Base-by-base conservation (phyloP, 163 green algal genomes). In the Scenedesmus sp. region DNA sequence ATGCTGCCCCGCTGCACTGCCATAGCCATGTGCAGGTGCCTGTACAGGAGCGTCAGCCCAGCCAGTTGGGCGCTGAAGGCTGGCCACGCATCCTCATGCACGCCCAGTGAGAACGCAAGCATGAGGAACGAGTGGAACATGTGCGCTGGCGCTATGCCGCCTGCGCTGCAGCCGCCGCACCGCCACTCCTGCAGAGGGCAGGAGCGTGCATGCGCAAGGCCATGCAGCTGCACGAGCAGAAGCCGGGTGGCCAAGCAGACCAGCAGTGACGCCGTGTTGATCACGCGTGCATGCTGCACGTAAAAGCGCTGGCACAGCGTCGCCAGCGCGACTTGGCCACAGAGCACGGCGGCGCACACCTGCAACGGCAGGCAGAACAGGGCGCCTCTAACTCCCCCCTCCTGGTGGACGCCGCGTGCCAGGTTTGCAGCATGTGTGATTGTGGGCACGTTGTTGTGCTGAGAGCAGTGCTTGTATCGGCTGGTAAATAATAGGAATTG, bases 11-110 rank as follows among this genome's bases (percentile, higher is more conserved):
- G 26, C 43, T n/a, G 26, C 18, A 49, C n/a, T n/a, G 80, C 44
- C 80, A 85, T 70, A 4, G 7, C 59, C 30, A 85, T 26, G 12
- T 85, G 80, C 80, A 85, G 26, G 35, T 85, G 44, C 80, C 80
- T 72, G 26, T 43, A 85, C 43, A 70, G 44, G 2, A 85, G 12
- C 12, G 80, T 85, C 0, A 85, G 26, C 2, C 37, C 46, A 33
- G 16, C 22, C 30, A 85, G 44, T 2, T 85, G 80, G 0, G 22
- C 35, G 3, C 44, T 30, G 35, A 85, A 85, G 20, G 22, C 43
- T 42, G 44, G 26, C 24, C 37, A 46, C 10, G 44, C 30, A 44
- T 85, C 43, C 40, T 85, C 80, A 85, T 72, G 70, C 0, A 46
- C 80, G 13, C 37, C 26, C 0, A 85, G n/a, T 22, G 80, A 85